Percentiles rank a stretch among this genome's conserved stretches.
phyloP scores from a whole-genome alignment of 140 eudicot genomes.

The Cichorium intybus region DNA sequence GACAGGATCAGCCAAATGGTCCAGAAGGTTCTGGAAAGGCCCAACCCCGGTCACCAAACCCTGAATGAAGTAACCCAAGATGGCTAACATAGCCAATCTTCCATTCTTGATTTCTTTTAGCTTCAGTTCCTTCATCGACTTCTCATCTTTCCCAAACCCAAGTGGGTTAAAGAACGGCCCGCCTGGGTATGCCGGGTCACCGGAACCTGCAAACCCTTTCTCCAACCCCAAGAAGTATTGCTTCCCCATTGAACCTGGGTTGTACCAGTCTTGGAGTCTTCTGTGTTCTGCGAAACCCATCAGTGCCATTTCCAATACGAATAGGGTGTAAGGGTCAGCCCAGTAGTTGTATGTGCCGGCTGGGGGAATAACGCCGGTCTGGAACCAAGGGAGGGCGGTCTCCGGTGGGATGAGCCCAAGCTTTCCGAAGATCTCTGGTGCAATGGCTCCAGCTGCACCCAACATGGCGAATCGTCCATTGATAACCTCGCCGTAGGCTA shows the following conservation, averaged over 20 bases:
- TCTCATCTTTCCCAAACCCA: constrained; percentile 93
- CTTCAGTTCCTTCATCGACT: constrained; percentile 89
- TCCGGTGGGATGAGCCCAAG: constrained; percentile 88
- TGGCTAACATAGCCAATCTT: constrained; percentile 96
- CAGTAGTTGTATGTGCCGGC: constrained; percentile 97
- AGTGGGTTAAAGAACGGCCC: constrained; percentile 97
- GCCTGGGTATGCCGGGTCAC: constrained; percentile 99
- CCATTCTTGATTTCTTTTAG: constrained; percentile 94
- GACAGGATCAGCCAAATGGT: constrained; percentile 97
- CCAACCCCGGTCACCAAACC: constrained; percentile 95
- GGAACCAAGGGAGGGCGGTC: constrained; percentile 96
- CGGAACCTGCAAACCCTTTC: constrained; percentile 77
- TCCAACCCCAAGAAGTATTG: constrained; percentile 94
- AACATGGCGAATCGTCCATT: constrained; percentile 89
- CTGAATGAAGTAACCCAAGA: constrained; percentile 89
- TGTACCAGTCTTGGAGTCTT: constrained; percentile 89
- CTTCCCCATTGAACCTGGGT: constrained; percentile 97
- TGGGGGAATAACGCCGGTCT: constrained; percentile 95
- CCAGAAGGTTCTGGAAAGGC: constrained; percentile 84
- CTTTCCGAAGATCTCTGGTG: constrained; percentile 91
- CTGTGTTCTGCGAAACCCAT: constrained; percentile 99
- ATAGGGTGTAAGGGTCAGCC: constrained; percentile 90
- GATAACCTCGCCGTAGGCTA: constrained; percentile 92
- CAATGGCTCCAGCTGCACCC: constrained; percentile 83
- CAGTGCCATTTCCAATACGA: constrained; percentile 87